Percentiles rank a stretch among this genome's conserved stretches.
phyloP scores from a whole-genome alignment of 2,329 filamentous ascomycete genomes.

The Phoma sp. region DNA sequence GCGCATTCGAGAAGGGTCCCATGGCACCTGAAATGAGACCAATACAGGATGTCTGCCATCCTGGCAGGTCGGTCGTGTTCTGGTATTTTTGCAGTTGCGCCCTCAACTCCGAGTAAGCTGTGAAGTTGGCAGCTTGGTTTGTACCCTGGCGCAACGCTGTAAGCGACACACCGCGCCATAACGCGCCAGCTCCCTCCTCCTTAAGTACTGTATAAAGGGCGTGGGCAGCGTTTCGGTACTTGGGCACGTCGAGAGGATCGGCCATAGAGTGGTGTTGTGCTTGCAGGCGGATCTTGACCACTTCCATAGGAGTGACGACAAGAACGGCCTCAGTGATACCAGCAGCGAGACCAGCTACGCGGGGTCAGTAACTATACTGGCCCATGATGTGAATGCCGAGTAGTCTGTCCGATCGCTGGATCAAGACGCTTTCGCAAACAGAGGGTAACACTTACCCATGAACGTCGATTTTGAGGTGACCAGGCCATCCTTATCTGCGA shows the following conservation, averaged over 20 bases:
- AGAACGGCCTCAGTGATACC: constrained; percentile 96
- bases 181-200: constrained; percentile 85
- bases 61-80: constrained; percentile 76
- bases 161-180: constrained; percentile 92
- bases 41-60: constrained; percentile 89
- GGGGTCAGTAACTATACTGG: constrained; percentile 21
- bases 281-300: constrained; percentile 97
- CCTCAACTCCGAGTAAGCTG: constrained; percentile 95
- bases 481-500: constrained; percentile 72
- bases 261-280: constrained; percentile 98
- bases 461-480: constrained; percentile 78
- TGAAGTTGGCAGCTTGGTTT: constrained; percentile 97
- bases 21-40: constrained; percentile 92
- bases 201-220: constrained; percentile 85
- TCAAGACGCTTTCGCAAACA: background rate
- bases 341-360: constrained; percentile 80
- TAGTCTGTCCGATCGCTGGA: no score
- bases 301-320: constrained; percentile 98
- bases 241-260: constrained; percentile 92
- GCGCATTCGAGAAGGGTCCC: constrained; percentile 94
- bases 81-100: constrained; percentile 75
- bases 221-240: constrained; percentile 93
- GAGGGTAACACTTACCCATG: constrained; percentile 58
- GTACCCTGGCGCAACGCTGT: constrained; percentile 93
- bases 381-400: background rate